phyloP scores from a whole-genome alignment of 2,329 filamentous ascomycete genomes.

The Phoma sp. region DNA sequence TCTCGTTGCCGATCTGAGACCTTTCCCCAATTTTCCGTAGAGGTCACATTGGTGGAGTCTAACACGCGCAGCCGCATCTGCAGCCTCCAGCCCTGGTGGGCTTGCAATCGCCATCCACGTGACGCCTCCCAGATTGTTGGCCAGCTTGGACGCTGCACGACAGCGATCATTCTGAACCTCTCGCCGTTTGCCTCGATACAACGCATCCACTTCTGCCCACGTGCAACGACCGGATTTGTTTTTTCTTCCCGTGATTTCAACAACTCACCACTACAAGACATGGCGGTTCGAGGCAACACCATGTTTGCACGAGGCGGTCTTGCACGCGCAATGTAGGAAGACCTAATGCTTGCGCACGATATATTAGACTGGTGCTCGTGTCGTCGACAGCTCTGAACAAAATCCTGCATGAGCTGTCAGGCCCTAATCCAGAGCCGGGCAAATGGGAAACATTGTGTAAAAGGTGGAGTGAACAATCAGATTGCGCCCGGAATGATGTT shows the following conservation, averaged over 20 bases:
- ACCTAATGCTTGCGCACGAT: background rate
- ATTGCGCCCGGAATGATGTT: conserved; percentile 10
- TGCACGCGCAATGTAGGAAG: background rate
- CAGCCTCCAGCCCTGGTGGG: background rate
- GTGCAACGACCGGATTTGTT: background rate
- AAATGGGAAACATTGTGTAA: conserved; percentile 1
- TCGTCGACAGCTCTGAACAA: background rate
- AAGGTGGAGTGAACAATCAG: conserved; percentile 6
- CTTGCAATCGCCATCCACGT: background rate
- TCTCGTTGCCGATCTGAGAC: too few relatives aligned
- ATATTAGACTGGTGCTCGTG: background rate
- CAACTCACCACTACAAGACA: background rate
- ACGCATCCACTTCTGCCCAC: background rate
- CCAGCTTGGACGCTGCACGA: background rate
- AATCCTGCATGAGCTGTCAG: background rate
- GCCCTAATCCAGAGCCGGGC: background rate
- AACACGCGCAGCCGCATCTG: background rate
- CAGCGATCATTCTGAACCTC: background rate
- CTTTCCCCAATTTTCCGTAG: background rate
- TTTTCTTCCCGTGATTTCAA: background rate
- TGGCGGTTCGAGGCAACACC: background rate
- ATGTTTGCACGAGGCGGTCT: background rate
- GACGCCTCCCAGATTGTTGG: conserved; percentile 1
- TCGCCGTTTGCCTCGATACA: conserved; percentile 8
- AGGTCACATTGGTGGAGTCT: background rate